Evolutionary conservation across 495 filamentous ascomycete genomes (phyloP).

Genomic region (Penicillium crystallinum): DNA sequence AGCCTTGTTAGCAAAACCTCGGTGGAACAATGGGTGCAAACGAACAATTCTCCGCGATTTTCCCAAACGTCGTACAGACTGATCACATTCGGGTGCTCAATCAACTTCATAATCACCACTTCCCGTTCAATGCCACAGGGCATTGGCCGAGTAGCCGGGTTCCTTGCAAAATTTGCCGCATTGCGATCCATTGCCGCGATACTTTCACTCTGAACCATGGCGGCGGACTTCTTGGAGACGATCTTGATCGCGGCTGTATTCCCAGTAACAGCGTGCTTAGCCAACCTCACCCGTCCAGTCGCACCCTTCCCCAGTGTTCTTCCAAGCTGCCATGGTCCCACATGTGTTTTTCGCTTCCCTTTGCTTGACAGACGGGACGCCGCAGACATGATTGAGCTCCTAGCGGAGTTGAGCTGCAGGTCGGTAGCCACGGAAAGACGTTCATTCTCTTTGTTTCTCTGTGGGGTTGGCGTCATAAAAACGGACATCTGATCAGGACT

Average conservation of each 20-base stretch:
- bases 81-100: slow-evolving; percentile 90
- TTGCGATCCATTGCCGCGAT: slow-evolving; percentile 66
- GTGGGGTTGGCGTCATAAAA: slow-evolving; percentile 30
- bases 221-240: slow-evolving; percentile 68
- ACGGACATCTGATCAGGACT: slow-evolving; percentile 36
- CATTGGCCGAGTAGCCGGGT: slow-evolving; percentile 55
- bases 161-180: slow-evolving; percentile 31
- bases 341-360: slow-evolving; percentile 66
- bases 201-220: slow-evolving; percentile 67
- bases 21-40: slow-evolving; percentile 29
- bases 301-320: slow-evolving; percentile 80
- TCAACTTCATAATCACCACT: slow-evolving; percentile 91
- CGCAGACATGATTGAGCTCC: slow-evolving; percentile 69
- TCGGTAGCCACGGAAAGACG: slow-evolving; percentile 52
- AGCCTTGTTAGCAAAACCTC: not conserved
- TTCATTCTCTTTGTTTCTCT: slow-evolving; percentile 45
- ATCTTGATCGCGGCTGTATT: slow-evolving; percentile 91
- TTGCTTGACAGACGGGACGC: slow-evolving; percentile 57
- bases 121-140: slow-evolving; percentile 87
- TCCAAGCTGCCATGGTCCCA: slow-evolving; percentile 88
- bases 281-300: slow-evolving; percentile 76
- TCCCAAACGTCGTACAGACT: slow-evolving; percentile 94
- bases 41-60: slow-evolving; percentile 81
- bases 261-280: slow-evolving; percentile 66
- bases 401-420: slow-evolving; percentile 49